Percentiles rank a stretch among this genome's conserved stretches.
These are phyloP conservation scores for Zasmidium angulare DNA, from an alignment of 2,329 filamentous ascomycete genomes.

Conservation along the genomic window DNA sequence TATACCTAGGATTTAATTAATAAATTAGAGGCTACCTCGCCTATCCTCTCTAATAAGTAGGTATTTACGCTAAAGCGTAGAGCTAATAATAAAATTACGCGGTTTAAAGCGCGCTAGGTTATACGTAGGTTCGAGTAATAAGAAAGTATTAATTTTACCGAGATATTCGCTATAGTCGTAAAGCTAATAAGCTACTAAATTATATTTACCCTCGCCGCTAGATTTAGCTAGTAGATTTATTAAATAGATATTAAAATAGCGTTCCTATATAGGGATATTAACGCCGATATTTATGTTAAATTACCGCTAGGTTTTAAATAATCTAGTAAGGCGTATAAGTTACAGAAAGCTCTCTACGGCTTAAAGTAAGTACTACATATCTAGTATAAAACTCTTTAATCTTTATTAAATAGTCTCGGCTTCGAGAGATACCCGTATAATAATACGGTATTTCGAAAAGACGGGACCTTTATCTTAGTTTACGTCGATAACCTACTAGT, in stretches of 20 bases:
- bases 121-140: background rate
- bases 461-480: too few relatives aligned
- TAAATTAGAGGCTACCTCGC: too few relatives aligned
- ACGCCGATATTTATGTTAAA: too few relatives aligned
- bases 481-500: too few relatives aligned
- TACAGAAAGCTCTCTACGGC: too few relatives aligned
- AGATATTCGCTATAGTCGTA: background rate
- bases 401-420: background rate
- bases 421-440: background rate
- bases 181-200: background rate
- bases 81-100: background rate
- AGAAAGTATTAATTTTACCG: slow-evolving; percentile 1
- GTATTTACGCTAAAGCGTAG: background rate
- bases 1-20: too few relatives aligned
- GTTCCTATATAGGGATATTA: background rate
- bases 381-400: slow-evolving; percentile 5
- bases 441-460: background rate
- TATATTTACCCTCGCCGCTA: background rate
- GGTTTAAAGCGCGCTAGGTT: slow-evolving; percentile 1
- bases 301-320: too few relatives aligned
- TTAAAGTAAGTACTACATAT: too few relatives aligned
- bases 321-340: too few relatives aligned
- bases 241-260: slow-evolving; percentile 6
- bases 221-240: background rate
- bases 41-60: too few relatives aligned